Evolutionary conservation across 805 yeast genomes (phyloP).

Genomic region (Cyberlindnera euphorbiae): DNA sequence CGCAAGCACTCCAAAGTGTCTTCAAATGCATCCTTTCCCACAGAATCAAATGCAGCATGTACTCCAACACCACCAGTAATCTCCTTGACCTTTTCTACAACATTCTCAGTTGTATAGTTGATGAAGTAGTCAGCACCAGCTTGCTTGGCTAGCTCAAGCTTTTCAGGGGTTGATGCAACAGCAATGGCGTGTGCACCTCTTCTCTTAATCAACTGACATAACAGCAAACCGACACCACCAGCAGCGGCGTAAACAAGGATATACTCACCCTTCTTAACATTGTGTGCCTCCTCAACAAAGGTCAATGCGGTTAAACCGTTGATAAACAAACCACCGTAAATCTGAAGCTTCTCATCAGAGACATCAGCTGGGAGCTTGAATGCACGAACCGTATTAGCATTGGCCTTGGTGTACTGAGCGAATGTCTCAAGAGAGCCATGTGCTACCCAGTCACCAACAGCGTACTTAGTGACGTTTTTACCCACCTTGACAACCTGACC

Average conservation of each 20-base stretch:
- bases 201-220: constrained; percentile 52
- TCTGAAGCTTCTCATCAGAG: constrained; percentile 44
- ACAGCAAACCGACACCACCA: constrained; percentile 83
- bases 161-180: constrained; percentile 72
- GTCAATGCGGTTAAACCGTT: constrained; percentile 82
- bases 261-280: constrained; percentile 63
- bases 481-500: constrained; percentile 71
- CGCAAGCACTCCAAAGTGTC: constrained; percentile 55
- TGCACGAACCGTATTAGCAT: constrained; percentile 29
- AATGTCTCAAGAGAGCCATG: constrained; percentile 51
- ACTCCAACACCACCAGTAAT: constrained; percentile 67
- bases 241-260: constrained; percentile 90
- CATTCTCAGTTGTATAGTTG: constrained; percentile 50
- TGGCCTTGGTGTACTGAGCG: constrained; percentile 65
- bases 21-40: constrained; percentile 76
- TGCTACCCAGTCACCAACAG: constrained; percentile 69
- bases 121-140: constrained; percentile 77
- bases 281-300: constrained; percentile 60
- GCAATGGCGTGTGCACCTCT: constrained; percentile 83
- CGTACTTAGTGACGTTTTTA: constrained; percentile 43
- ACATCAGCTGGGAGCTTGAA: constrained; percentile 45
- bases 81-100: constrained; percentile 49
- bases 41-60: constrained; percentile 62
- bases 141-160: constrained; percentile 57
- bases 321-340: constrained; percentile 55